Percentiles rank a stretch among this genome's conserved stretches.
Evolutionary conservation across 257 asterid species (phyloP).

Genomic region (Solanum lycopersicoides): DNA sequence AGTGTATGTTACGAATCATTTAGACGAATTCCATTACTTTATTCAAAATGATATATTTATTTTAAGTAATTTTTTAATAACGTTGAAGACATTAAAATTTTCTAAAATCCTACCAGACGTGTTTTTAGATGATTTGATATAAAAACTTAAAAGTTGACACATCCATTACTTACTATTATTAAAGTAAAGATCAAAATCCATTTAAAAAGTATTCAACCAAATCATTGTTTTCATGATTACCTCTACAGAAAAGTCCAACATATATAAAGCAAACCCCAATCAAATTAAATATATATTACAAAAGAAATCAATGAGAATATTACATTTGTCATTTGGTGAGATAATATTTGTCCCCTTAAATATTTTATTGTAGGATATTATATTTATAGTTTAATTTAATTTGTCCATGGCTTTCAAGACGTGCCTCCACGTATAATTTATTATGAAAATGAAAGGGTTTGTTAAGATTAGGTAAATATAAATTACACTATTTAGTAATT

Average conservation of each 20-base stretch:
- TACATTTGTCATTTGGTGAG: not conserved
- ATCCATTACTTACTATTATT: not conserved
- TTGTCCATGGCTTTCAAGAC: not conserved
- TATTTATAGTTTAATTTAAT: not conserved
- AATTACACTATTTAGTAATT: not conserved
- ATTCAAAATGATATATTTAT: too few species aligned
- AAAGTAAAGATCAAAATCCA: not conserved
- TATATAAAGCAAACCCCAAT: not conserved
- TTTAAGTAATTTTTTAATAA: too few species aligned
- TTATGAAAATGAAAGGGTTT: not conserved
- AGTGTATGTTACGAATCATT: not conserved
- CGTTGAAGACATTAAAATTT: too few species aligned
- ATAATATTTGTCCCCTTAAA: not conserved
- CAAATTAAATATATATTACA: not conserved
- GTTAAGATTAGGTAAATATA: not conserved
- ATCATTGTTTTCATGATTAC: not conserved
- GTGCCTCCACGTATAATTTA: not conserved
- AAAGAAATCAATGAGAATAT: not conserved
- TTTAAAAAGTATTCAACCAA: not conserved
- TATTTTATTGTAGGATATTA: not conserved
- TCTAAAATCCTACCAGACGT: fast-evolving
- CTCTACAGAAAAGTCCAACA: not conserved
- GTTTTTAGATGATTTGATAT: not conserved
- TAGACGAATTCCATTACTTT: not conserved
- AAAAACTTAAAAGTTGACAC: not conserved